Conservation (phyloP, 805 yeast species). For the Kodamaea restingae region DNA sequence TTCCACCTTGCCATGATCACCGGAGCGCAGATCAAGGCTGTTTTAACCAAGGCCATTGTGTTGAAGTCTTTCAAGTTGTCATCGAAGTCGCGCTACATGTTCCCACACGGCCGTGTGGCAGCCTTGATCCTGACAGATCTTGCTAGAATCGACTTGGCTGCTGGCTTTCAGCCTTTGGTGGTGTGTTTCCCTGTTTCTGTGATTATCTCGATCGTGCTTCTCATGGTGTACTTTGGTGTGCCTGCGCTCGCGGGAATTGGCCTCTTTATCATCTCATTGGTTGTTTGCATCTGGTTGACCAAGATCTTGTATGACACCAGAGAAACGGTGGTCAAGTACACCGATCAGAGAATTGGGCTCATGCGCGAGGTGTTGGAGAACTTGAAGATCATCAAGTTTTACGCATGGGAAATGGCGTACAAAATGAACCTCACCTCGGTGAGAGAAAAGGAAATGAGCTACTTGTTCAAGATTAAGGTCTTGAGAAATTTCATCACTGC, state of each 20-base stretch:
- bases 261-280: constrained; percentile 32
- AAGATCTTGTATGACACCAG: constrained; percentile 32
- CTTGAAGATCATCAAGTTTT: constrained; percentile 42
- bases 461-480: constrained; percentile 38
- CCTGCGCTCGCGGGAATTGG: constrained; percentile 41
- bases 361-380: constrained; percentile 41
- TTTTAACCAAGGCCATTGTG: constrained; percentile 37
- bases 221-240: constrained; percentile 36
- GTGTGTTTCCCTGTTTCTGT: constrained; percentile 42
- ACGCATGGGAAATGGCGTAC: constrained; percentile 46
- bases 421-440: constrained; percentile 30
- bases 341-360: constrained; percentile 40
- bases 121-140: constrained; percentile 42
- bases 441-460: constrained; percentile 38
- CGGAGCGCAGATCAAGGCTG: constrained; percentile 39
- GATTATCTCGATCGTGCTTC: constrained; percentile 33
- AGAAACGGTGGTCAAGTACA: constrained; percentile 32
- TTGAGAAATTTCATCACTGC: constrained; percentile 42
- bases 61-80: constrained; percentile 37
- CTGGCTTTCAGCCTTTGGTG: constrained; percentile 41
- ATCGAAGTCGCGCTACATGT: constrained; percentile 29
- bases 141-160: constrained; percentile 40
- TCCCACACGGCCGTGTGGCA: constrained; percentile 38
- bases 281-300: constrained; percentile 32
- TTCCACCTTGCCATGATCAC: constrained; percentile 41